phyloP scores from a whole-genome alignment of 2,329 filamentous ascomycete genomes.

The Colletotrichum endophyticum region DNA sequence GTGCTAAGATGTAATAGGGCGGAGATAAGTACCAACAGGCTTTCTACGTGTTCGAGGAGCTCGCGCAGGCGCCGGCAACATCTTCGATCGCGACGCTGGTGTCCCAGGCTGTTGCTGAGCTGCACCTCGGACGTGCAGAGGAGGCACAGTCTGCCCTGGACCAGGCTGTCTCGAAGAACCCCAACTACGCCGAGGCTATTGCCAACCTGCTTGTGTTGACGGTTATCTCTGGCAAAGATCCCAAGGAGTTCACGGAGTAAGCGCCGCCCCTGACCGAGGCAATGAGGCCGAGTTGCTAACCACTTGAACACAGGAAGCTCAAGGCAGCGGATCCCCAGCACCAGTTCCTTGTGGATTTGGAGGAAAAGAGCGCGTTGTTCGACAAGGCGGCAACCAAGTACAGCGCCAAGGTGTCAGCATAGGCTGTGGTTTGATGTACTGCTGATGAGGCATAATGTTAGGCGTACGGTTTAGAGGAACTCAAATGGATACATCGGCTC shows the following conservation, averaged over 20 bases:
- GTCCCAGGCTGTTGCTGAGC: constrained; percentile 87
- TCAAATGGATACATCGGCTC: constrained; percentile 16
- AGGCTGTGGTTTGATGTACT: constrained; percentile 8
- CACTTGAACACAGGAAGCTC: constrained; percentile 48
- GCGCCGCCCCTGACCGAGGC: constrained; percentile 28
- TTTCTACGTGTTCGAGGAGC: constrained; percentile 97
- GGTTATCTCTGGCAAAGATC: constrained; percentile 76
- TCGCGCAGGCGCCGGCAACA: constrained; percentile 85
- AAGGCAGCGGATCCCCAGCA: constrained; percentile 70
- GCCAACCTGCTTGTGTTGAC: constrained; percentile 85
- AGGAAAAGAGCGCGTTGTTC: constrained; percentile 87
- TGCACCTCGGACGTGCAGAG: constrained; percentile 86
- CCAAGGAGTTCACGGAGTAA: constrained; percentile 66
- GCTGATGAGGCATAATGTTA: constrained; percentile 21
- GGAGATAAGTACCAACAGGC: constrained; percentile 96
- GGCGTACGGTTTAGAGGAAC: constrained; percentile 23
- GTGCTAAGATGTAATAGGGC: constrained; percentile 61
- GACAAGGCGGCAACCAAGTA: constrained; percentile 88
- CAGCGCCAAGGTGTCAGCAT: constrained; percentile 75
- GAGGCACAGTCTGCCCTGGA: constrained; percentile 89
- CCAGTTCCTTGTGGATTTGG: constrained; percentile 73
- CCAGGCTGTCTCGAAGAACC: constrained; percentile 77
- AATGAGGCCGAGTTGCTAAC: neutral
- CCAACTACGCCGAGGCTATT: constrained; percentile 74
- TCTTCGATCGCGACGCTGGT: constrained; percentile 78